These are phyloP conservation scores for Zasmidium citrigriseum DNA, from an alignment of 2,329 filamentous ascomycete species.

Conservation along the genomic window DNA sequence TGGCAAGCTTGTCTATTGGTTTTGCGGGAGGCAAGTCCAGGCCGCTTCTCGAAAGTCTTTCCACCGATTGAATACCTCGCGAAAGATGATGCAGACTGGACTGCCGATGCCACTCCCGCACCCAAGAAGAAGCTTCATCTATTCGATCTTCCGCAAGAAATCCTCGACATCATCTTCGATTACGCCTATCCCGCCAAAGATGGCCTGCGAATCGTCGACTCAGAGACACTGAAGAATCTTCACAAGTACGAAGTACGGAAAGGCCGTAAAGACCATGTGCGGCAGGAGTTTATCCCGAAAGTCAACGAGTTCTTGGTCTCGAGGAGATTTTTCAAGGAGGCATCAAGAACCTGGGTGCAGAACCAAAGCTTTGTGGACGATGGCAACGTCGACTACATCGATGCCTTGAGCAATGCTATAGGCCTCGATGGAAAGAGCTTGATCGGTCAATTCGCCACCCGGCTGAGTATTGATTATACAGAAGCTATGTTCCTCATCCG, in stretches of 20 bases:
- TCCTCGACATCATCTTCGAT: constrained; percentile 3
- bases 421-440: too few species aligned
- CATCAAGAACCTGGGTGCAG: not conserved
- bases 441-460: too few species aligned
- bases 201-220: not conserved
- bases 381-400: not conserved
- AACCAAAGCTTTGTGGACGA: not conserved
- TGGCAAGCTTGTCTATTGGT: not conserved
- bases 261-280: not conserved
- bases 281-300: not conserved
- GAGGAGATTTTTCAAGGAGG: not conserved
- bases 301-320: not conserved
- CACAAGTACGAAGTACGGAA: not conserved
- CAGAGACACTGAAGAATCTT: not conserved
- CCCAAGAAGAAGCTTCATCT: not conserved
- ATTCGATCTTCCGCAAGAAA: not conserved
- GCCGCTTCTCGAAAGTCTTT: not conserved
- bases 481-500: too few species aligned
- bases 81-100: not conserved
- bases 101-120: too few species aligned
- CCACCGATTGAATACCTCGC: not conserved
- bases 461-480: too few species aligned
- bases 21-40: not conserved
- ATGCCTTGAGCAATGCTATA: too few species aligned
- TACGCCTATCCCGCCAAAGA: not conserved